Conservation (phyloP, 2,329 filamentous ascomycete genomes). For the Fusarium keratoplasticum region DNA sequence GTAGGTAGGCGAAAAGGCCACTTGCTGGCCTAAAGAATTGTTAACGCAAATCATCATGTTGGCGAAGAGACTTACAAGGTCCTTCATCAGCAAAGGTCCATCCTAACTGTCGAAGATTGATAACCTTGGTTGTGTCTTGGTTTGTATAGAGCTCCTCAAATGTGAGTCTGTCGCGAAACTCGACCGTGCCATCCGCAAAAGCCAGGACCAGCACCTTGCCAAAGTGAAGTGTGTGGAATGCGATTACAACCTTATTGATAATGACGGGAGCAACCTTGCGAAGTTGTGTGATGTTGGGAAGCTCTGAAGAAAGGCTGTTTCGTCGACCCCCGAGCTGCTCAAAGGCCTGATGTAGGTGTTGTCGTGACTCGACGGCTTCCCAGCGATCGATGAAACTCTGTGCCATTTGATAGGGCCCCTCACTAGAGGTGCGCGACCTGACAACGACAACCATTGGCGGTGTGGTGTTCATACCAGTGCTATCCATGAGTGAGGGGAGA, state of each 20-base stretch:
- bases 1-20: slow-evolving; percentile 70
- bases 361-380: slow-evolving; percentile 79
- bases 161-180: slow-evolving; percentile 81
- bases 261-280: slow-evolving; percentile 76
- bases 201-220: slow-evolving; percentile 78
- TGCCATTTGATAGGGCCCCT: slow-evolving; percentile 69
- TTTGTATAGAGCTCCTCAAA: slow-evolving; percentile 77
- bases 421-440: slow-evolving; percentile 70
- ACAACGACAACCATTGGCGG: slow-evolving; percentile 77
- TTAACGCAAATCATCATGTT: slow-evolving; percentile 13
- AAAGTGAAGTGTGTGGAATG: slow-evolving; percentile 74
- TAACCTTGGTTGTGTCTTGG: slow-evolving; percentile 72
- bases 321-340: slow-evolving; percentile 77
- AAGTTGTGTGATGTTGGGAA: slow-evolving; percentile 56
- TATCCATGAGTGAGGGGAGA: slow-evolving; percentile 73
- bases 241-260: slow-evolving; percentile 77
- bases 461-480: slow-evolving; percentile 64
- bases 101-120: slow-evolving; percentile 79
- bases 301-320: slow-evolving; percentile 58
- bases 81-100: slow-evolving; percentile 77
- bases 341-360: slow-evolving; percentile 79
- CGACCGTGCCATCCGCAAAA: slow-evolving; percentile 83
- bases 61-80: slow-evolving; percentile 63
- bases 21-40: slow-evolving; percentile 62
- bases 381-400: slow-evolving; percentile 85